Percentiles rank a stretch among this genome's conserved stretches.
Evolutionary conservation across 495 filamentous ascomycete genomes (phyloP).

Genomic region (Achaetomiella virescens): DNA sequence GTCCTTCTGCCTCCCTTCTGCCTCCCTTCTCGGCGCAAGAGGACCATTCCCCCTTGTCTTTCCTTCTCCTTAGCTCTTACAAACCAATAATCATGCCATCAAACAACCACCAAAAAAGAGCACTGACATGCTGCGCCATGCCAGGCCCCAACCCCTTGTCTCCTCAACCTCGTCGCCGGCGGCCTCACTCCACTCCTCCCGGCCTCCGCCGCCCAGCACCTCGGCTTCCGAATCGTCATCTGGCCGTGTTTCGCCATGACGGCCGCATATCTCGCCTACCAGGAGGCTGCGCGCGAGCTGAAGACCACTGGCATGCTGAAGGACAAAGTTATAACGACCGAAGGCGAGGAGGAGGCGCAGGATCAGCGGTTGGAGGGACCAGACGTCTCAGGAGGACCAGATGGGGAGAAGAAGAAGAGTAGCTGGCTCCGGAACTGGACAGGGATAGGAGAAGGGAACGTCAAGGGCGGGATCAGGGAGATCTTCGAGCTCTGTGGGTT

Average conservation of each 20-base stretch:
- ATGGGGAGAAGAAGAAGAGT: too few relatives aligned
- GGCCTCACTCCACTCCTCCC: constrained; percentile 54
- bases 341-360: constrained; percentile 2
- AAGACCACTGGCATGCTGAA: constrained; percentile 41
- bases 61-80: too few relatives aligned
- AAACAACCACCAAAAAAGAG: background rate
- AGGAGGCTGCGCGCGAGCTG: constrained; percentile 38
- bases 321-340: background rate
- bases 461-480: constrained; percentile 58
- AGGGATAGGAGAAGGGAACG: constrained; percentile 3
- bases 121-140: background rate
- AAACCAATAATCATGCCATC: too few relatives aligned
- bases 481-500: constrained; percentile 52
- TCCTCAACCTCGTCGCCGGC: constrained; percentile 60
- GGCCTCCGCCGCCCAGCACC: constrained; percentile 47
- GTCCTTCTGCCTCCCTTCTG: too few relatives aligned
- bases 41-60: too few relatives aligned
- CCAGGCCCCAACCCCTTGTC: constrained; percentile 39
- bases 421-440: too few relatives aligned
- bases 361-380: too few relatives aligned
- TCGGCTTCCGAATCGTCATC: constrained; percentile 62
- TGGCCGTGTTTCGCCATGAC: constrained; percentile 49
- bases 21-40: too few relatives aligned
- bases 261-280: constrained; percentile 49
- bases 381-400: too few relatives aligned